Percentiles rank a stretch among this genome's conserved stretches.
Conservation (phyloP, 495 filamentous ascomycete genomes). For the Tuber umbilicatum region DNA sequence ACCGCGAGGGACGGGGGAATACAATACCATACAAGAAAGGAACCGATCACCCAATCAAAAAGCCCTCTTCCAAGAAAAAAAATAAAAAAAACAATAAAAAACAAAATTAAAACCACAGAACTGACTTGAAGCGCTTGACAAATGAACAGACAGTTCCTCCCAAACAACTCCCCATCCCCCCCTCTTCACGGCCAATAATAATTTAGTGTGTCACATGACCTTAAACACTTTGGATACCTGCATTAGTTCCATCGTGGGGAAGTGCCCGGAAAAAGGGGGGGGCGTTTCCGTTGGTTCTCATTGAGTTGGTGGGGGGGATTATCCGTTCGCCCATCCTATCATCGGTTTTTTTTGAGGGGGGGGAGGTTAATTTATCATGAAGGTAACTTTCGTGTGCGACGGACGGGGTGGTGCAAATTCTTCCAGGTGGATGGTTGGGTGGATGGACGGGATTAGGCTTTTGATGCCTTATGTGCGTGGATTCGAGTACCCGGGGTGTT, state of each 20-base stretch:
- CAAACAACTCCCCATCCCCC: background rate
- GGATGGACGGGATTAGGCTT: background rate
- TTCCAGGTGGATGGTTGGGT: background rate
- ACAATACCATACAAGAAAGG: background rate
- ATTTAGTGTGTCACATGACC: conserved; percentile 36
- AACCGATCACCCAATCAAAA: background rate
- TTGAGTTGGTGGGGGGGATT: background rate
- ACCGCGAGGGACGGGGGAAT: background rate
- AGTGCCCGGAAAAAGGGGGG: conserved; percentile 21
- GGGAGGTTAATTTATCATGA: no score
- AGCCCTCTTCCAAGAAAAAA: background rate
- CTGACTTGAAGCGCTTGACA: background rate
- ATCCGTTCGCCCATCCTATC: background rate
- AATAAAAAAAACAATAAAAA: background rate
- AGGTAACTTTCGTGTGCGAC: background rate
- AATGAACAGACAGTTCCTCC: background rate
- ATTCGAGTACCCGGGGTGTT: conserved; percentile 34
- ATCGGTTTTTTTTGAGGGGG: no score
- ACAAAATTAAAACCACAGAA: background rate
- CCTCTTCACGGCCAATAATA: background rate
- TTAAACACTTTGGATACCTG: conserved; percentile 29
- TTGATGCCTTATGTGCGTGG: conserved; percentile 19
- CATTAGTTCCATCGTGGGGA: conserved; percentile 33
- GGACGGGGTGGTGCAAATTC: background rate
- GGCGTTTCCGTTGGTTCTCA: conserved; percentile 29